A percentile compares a stretch with the other conserved stretches of the same genome.
phyloP scores from a whole-genome alignment of 2,329 filamentous ascomycete species.

The Balansia obtecta region DNA sequence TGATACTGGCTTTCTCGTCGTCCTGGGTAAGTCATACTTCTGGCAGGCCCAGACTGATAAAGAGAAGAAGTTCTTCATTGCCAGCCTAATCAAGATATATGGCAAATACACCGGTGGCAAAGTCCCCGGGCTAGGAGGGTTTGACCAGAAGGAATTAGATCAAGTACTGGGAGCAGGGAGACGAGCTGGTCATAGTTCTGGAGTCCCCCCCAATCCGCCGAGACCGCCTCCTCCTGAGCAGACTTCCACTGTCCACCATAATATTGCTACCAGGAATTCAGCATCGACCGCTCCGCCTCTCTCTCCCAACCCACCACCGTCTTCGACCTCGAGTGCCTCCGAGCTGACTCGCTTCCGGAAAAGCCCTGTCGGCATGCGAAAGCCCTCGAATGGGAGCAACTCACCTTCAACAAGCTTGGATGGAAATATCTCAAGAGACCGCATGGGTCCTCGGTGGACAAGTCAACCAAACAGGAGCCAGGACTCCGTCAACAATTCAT shows the following conservation, averaged over 20 bases:
- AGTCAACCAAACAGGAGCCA: conserved; percentile 42
- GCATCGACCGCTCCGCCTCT: conserved; percentile 6
- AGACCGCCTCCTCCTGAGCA: conserved; percentile 18
- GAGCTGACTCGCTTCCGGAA: conserved; percentile 18
- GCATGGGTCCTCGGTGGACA: conserved; percentile 31
- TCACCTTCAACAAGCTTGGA: conserved; percentile 42
- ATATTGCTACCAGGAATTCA: conserved; percentile 8
- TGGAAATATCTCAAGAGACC: conserved; percentile 27
- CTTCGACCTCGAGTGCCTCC: conserved; percentile 10
- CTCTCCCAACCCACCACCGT: conserved; percentile 9
- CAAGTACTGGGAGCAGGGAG: conserved; percentile 52
- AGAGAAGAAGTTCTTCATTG: conserved; percentile 98
- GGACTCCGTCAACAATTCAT: conserved; percentile 40
- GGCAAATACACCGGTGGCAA: conserved; percentile 89
- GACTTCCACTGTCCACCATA: conserved; percentile 10
- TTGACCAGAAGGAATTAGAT: conserved; percentile 68
- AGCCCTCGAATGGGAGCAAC: conserved; percentile 26
- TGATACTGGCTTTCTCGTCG: conserved; percentile 75
- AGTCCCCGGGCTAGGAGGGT: conserved; percentile 66
- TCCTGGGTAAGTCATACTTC: conserved; percentile 87
- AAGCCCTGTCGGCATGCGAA: conserved; percentile 17
- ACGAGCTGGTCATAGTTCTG: conserved; percentile 19
- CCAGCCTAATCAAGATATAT: conserved; percentile 90
- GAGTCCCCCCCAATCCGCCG: conserved; percentile 7
- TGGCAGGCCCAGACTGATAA: conserved; percentile 90